Conservation (phyloP, 2,329 filamentous ascomycete species). For the Colletotrichum cordylinicola region DNA sequence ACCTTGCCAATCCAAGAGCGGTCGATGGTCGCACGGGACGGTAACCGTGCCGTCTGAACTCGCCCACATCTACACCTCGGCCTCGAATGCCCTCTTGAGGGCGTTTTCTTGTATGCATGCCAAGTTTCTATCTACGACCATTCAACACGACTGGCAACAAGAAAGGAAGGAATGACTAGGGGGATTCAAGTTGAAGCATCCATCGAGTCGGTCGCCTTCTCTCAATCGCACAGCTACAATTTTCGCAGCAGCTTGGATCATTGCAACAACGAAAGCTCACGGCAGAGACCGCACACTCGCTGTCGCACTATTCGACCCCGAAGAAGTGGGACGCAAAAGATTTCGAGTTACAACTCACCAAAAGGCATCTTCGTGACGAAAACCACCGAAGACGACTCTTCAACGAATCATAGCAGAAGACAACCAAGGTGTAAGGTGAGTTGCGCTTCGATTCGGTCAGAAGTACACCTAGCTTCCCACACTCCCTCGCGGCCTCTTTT, state of each 20-base stretch:
- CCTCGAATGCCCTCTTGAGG: slow-evolving; percentile 32
- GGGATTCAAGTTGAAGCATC: slow-evolving; percentile 21
- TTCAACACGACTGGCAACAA: slow-evolving; percentile 26
- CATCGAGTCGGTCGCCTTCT: not conserved
- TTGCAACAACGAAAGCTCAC: not conserved
- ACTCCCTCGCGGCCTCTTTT: slow-evolving; percentile 25
- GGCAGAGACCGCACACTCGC: not conserved
- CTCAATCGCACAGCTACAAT: not conserved
- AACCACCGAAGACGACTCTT: not conserved
- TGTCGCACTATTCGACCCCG: not conserved
- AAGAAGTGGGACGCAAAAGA: not conserved
- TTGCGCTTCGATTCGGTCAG: not conserved
- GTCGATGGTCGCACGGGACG: slow-evolving; percentile 46
- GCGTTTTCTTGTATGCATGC: slow-evolving; percentile 40
- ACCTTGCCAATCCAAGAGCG: slow-evolving; percentile 44
- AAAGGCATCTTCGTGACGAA: not conserved
- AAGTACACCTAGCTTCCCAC: not conserved
- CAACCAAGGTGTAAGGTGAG: slow-evolving; percentile 24
- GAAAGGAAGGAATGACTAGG: slow-evolving; percentile 25
- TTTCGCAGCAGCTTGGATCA: not conserved
- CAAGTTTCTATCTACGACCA: slow-evolving; percentile 35
- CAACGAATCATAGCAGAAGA: slow-evolving; percentile 7
- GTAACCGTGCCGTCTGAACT: slow-evolving; percentile 33
- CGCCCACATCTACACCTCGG: slow-evolving; percentile 34
- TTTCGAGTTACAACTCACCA: not conserved